These are phyloP conservation scores for Podaxis rugospora DNA, from an alignment of 768 basidiomycete species.

Conservation along the genomic window DNA sequence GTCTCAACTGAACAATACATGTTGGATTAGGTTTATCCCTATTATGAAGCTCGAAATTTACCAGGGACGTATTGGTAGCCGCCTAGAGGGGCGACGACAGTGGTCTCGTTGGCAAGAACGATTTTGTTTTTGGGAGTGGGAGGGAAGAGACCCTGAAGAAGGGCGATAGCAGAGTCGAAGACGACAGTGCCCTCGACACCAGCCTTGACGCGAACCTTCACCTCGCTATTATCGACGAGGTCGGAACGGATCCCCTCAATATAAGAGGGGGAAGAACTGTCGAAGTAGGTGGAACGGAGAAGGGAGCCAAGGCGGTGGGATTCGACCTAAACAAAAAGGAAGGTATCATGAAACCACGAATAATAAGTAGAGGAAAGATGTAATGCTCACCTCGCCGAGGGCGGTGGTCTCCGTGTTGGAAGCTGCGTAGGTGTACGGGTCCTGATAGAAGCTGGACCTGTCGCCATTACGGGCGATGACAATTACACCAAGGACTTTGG, in stretches of 20 bases:
- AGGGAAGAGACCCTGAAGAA: constrained; percentile 84
- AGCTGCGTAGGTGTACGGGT: constrained; percentile 63
- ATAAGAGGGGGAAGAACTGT: constrained; percentile 60
- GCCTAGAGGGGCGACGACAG: constrained; percentile 65
- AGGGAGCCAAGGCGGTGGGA: constrained; percentile 59
- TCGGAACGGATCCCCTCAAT: constrained; percentile 62
- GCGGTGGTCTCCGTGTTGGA: constrained; percentile 68
- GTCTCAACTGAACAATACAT: constrained; percentile 55
- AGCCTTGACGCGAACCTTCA: constrained; percentile 76
- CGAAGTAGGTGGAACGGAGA: constrained; percentile 66
- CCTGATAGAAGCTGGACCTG: constrained; percentile 63
- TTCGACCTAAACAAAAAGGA: constrained; percentile 44
- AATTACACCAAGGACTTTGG: constrained; percentile 72
- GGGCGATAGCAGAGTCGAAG: constrained; percentile 80
- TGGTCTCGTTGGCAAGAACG: constrained; percentile 73
- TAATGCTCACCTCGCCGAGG: constrained; percentile 58
- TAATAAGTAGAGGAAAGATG: neutral
- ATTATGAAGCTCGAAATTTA: constrained; percentile 20
- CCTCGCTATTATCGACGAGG: constrained; percentile 67
- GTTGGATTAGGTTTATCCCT: neutral
- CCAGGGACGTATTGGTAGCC: constrained; percentile 89
- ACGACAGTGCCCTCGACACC: constrained; percentile 84
- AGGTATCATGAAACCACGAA: neutral
- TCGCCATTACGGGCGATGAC: constrained; percentile 79
- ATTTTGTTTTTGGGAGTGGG: constrained; percentile 72